Conservation (phyloP, 2,329 filamentous ascomycete genomes). For the Aspergillus latus region DNA sequence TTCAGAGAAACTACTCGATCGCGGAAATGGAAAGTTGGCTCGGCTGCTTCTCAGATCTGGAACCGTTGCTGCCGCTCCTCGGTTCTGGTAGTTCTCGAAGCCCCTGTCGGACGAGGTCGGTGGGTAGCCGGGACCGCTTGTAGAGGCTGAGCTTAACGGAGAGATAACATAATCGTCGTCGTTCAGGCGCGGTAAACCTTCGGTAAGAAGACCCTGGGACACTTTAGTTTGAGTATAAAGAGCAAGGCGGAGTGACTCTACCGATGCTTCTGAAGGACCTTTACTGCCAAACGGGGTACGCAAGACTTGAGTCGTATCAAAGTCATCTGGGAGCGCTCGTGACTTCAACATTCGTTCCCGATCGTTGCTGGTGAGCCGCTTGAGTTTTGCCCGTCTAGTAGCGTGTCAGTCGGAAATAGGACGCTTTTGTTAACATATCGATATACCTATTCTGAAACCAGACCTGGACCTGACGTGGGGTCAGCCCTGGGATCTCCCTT, state of each 20-base stretch:
- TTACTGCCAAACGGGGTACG: conserved; percentile 53
- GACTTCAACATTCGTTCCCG: conserved; percentile 62
- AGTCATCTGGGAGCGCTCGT: conserved; percentile 58
- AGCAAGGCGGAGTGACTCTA: conserved; percentile 42
- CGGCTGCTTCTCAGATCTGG: conserved; percentile 31
- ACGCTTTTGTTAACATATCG: not conserved
- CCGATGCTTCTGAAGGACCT: conserved; percentile 48
- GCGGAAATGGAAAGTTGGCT: conserved; percentile 29
- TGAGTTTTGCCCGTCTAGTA: conserved; percentile 59
- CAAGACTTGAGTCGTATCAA: conserved; percentile 61
- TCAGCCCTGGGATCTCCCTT: conserved; percentile 85
- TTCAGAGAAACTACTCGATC: conserved; percentile 40
- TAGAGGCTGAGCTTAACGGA: conserved; percentile 37
- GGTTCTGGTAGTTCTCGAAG: conserved; percentile 29
- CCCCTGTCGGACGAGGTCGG: conserved; percentile 28
- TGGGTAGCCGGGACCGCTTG: conserved; percentile 37
- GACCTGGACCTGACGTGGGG: conserved; percentile 89
- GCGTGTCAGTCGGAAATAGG: conserved; percentile 13
- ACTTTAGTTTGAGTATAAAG: conserved; percentile 30
- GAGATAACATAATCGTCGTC: conserved; percentile 43
- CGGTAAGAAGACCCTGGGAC: conserved; percentile 35
- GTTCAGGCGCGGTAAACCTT: conserved; percentile 32
- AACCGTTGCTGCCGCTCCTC: conserved; percentile 29
- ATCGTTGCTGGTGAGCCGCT: conserved; percentile 61
- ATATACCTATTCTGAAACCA: conserved; percentile 95